These are phyloP conservation scores for Yarrowia alimentaria DNA, from an alignment of 805 yeast genomes.

Conservation along the genomic window DNA sequence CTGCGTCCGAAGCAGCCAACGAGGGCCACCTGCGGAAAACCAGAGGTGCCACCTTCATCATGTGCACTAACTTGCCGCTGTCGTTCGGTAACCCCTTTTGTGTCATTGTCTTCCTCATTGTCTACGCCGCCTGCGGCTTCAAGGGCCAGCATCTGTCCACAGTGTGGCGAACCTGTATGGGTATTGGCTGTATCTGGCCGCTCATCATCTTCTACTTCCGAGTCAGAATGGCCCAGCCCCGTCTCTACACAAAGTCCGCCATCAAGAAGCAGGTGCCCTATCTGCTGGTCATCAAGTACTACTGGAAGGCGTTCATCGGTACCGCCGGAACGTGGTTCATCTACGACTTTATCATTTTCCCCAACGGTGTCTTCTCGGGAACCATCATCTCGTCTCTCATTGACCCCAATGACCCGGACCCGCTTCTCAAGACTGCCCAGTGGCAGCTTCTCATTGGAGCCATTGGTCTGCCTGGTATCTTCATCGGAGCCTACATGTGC, in stretches of 20 bases:
- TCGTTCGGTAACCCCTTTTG: constrained; percentile 81
- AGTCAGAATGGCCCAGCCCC: constrained; percentile 64
- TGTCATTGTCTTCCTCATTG: constrained; percentile 62
- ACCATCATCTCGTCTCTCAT: constrained; percentile 59
- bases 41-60: constrained; percentile 63
- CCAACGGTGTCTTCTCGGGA: constrained; percentile 68
- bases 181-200: constrained; percentile 75
- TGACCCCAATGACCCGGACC: constrained; percentile 36
- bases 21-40: constrained; percentile 47
- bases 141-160: constrained; percentile 45
- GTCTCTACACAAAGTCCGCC: constrained; percentile 61
- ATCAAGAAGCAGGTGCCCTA: constrained; percentile 59
- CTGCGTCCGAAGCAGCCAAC: constrained; percentile 72
- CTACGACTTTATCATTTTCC: constrained; percentile 78
- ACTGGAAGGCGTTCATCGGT: constrained; percentile 68
- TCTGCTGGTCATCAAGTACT: constrained; percentile 57
- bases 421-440: constrained; percentile 60
- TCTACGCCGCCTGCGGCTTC: constrained; percentile 55
- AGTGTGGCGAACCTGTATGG: constrained; percentile 70
- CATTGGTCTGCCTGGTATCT: constrained; percentile 70
- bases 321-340: constrained; percentile 76
- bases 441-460: constrained; percentile 68
- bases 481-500: constrained; percentile 64
- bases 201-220: constrained; percentile 69
- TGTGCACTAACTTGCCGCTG: constrained; percentile 72